These are phyloP conservation scores for Colletotrichum sp. DNA, from an alignment of 2,329 filamentous ascomycete genomes.

Conservation along the genomic window DNA sequence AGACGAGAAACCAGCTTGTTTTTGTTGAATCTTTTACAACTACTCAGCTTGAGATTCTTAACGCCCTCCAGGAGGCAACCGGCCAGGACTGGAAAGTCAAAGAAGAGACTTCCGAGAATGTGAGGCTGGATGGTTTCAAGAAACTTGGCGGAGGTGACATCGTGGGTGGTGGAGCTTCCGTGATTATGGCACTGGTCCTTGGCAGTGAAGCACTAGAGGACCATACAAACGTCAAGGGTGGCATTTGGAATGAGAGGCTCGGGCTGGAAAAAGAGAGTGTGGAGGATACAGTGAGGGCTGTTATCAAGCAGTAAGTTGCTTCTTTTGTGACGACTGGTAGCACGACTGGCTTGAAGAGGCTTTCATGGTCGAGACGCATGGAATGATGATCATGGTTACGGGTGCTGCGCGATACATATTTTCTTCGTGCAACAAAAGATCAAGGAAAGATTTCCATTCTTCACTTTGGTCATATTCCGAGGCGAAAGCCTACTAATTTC, in stretches of 20 bases:
- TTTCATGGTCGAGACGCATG: not conserved
- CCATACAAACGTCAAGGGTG: not conserved
- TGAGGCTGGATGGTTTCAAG: not conserved
- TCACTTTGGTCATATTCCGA: too few relatives aligned
- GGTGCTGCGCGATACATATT: not conserved
- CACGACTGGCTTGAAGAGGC: not conserved
- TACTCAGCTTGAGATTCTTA: constrained; percentile 53
- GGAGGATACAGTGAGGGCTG: not conserved
- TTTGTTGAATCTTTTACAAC: constrained; percentile 47
- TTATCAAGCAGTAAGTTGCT: not conserved
- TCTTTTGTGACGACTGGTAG: not conserved
- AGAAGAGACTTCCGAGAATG: not conserved
- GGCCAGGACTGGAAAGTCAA: not conserved
- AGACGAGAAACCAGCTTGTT: constrained; percentile 21
- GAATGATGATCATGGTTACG: not conserved
- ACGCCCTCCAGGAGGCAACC: not conserved
- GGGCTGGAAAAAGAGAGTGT: not conserved
- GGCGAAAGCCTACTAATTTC: too few relatives aligned
- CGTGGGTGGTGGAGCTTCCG: not conserved
- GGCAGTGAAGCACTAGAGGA: not conserved
- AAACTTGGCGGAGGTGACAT: not conserved
- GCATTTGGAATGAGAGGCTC: not conserved
- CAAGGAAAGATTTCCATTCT: too few relatives aligned
- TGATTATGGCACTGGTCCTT: not conserved
- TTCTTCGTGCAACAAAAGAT: too few relatives aligned